These are phyloP conservation scores for Plasmodium vivax DNA, from an alignment of 169 alveolate species.

Conservation along the genomic window DNA sequence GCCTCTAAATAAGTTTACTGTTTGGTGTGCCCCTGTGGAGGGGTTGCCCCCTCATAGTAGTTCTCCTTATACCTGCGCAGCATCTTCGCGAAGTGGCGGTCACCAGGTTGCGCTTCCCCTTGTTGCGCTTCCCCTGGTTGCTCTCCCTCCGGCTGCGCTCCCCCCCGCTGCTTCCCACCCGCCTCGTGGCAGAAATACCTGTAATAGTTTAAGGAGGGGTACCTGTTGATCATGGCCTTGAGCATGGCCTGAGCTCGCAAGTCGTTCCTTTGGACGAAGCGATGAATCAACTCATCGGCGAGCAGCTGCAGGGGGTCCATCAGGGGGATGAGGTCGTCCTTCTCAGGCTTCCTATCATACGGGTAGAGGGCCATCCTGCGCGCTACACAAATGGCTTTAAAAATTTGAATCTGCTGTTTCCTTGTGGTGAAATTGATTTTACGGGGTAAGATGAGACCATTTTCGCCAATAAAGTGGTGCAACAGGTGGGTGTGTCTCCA, in stretches of 20 bases:
- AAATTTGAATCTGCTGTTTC: slow-evolving; percentile 85
- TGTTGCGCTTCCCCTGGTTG: background rate
- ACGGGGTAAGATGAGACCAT: slow-evolving; percentile 87
- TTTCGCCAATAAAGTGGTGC: slow-evolving; percentile 86
- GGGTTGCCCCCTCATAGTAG: slow-evolving; percentile 7
- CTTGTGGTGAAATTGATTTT: slow-evolving; percentile 86
- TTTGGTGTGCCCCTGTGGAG: background rate
- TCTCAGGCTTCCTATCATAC: slow-evolving; percentile 86
- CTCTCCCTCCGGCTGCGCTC: background rate
- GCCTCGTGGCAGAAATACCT: slow-evolving; percentile 74
- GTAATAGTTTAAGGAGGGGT: slow-evolving; percentile 81
- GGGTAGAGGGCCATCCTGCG: slow-evolving; percentile 89
- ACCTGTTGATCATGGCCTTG: slow-evolving; percentile 78
- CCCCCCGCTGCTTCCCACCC: background rate
- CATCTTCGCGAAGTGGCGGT: background rate
- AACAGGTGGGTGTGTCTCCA: slow-evolving; percentile 83
- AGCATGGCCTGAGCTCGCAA: slow-evolving; percentile 87
- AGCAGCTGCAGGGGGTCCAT: slow-evolving; percentile 87
- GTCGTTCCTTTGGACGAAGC: slow-evolving; percentile 79
- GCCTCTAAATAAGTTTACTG: background rate
- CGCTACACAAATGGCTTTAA: slow-evolving; percentile 86
- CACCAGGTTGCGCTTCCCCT: background rate
- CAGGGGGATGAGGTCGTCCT: slow-evolving; percentile 84
- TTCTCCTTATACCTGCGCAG: slow-evolving; percentile 26
- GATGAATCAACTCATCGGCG: slow-evolving; percentile 84